Conservation (phyloP, 2,329 filamentous ascomycete species). For the Xenoacremonium recifei region DNA sequence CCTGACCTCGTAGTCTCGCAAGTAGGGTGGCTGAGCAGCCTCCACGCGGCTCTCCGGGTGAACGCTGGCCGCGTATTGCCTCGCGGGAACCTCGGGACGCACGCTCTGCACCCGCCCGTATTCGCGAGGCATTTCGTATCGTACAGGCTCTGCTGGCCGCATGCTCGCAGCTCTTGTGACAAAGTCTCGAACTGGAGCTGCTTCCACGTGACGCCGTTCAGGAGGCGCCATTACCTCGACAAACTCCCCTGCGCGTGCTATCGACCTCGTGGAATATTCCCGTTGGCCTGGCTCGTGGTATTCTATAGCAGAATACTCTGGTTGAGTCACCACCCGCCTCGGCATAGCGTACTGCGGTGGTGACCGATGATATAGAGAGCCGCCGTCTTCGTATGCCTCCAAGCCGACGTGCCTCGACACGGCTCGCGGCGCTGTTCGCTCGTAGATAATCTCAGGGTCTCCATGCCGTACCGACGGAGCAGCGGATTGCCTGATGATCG, state of each 20-base stretch:
- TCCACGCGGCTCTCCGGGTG: conserved; percentile 29
- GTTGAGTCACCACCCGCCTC: conserved; percentile 60
- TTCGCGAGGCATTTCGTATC: conserved; percentile 40
- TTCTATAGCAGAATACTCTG: conserved; percentile 53
- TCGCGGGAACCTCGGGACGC: conserved; percentile 33
- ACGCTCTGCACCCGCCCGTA: conserved; percentile 46
- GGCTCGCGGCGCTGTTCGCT: conserved; percentile 56
- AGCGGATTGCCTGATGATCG: conserved; percentile 50
- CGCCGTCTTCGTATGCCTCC: conserved; percentile 49
- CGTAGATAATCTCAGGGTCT: conserved; percentile 63
- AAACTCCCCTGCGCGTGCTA: conserved; percentile 43
- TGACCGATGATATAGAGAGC: conserved; percentile 47
- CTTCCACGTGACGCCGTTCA: conserved; percentile 43
- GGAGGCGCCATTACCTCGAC: conserved; percentile 44
- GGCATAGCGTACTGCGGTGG: conserved; percentile 51
- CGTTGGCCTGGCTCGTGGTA: conserved; percentile 55
- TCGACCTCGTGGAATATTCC: conserved; percentile 55
- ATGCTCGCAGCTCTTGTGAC: conserved; percentile 56
- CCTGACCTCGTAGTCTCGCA: conserved; percentile 28
- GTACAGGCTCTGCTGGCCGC: conserved; percentile 48
- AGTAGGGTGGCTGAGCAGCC: conserved; percentile 31
- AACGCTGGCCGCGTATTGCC: conserved; percentile 27
- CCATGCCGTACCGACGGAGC: conserved; percentile 44
- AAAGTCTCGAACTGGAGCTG: conserved; percentile 52
- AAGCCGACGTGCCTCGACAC: conserved; percentile 48